Conservation (phyloP, 495 filamentous ascomycete genomes). For the Bacidia rubella region DNA sequence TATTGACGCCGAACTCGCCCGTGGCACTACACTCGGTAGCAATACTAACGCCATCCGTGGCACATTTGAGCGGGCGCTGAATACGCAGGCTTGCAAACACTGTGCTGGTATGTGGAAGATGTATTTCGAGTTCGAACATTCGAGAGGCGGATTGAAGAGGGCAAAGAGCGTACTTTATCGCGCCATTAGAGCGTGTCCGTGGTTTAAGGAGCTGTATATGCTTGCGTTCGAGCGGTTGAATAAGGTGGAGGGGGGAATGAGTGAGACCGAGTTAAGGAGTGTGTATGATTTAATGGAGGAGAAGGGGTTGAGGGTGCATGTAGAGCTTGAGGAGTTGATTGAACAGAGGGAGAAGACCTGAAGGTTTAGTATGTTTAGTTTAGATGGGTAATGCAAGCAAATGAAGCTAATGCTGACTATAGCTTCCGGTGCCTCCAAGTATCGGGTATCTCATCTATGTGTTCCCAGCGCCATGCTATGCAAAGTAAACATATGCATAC, state of each 20-base stretch:
- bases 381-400: not conserved
- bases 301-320: constrained; percentile 39
- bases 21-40: constrained; percentile 29
- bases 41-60: constrained; percentile 47
- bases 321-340: constrained; percentile 19
- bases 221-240: constrained; percentile 44
- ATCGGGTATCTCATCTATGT: not conserved
- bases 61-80: constrained; percentile 59
- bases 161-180: constrained; percentile 37
- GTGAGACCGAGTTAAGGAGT: constrained; percentile 28
- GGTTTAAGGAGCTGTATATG: constrained; percentile 59
- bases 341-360: constrained; percentile 1
- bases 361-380: not conserved
- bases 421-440: not conserved
- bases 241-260: constrained; percentile 22
- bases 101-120: constrained; percentile 49
- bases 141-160: constrained; percentile 23
- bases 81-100: constrained; percentile 11
- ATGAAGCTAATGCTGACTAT: not conserved
- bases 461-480: not conserved
- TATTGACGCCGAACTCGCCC: constrained; percentile 49
- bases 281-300: constrained; percentile 38
- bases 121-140: constrained; percentile 47
- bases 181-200: constrained; percentile 49
- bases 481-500: not conserved